Percentiles rank a stretch among this genome's conserved stretches.
Conservation (phyloP, 225 moss, liverwort and hornwort species). For the Pseudoscleropodium purum region DNA sequence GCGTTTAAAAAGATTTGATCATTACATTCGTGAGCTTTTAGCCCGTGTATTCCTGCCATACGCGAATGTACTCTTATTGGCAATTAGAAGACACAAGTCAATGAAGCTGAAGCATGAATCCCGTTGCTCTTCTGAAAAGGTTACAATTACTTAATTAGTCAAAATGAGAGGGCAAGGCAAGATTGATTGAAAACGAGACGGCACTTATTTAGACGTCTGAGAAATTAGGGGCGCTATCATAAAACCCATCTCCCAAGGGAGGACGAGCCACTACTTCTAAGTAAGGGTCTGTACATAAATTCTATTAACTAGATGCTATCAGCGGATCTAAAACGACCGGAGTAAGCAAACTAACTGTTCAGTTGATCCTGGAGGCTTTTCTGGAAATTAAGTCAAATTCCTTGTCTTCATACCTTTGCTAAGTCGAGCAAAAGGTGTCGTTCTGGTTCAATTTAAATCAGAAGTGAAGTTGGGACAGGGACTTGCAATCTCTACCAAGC, state of each 20-base stretch:
- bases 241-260: neutral
- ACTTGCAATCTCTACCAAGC: neutral
- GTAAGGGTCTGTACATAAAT: neutral
- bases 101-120: neutral
- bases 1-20: neutral
- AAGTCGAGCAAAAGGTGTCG: neutral
- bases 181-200: neutral
- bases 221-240: neutral
- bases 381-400: neutral
- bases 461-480: neutral
- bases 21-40: neutral
- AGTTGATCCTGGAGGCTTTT: neutral
- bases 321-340: neutral
- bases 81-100: neutral
- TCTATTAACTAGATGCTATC: neutral
- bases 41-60: neutral
- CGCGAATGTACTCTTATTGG: neutral
- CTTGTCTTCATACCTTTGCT: neutral
- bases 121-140: neutral
- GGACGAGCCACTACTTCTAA: neutral
- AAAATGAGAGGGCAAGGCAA: neutral
- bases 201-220: neutral
- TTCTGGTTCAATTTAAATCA: neutral
- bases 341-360: neutral
- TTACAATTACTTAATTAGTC: neutral